A percentile compares a stretch with the other conserved stretches of the same genome.
These are phyloP conservation scores for Boechera retrofracta DNA, from an alignment of 345 rosid genomes.

Conservation along the genomic window DNA sequence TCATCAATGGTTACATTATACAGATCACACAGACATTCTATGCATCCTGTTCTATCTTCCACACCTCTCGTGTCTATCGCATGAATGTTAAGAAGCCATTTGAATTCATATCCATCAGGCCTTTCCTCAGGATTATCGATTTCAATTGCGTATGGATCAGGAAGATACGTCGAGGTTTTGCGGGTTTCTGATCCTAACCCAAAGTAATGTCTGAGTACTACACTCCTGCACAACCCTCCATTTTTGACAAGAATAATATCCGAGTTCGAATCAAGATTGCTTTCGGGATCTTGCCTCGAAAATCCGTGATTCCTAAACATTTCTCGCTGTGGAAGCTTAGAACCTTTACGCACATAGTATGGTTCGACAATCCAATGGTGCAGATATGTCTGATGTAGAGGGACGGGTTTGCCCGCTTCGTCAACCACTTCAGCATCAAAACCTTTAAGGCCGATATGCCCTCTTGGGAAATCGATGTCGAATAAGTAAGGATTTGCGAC, in stretches of 20 bases:
- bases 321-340: constrained; percentile 17
- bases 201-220: constrained; percentile 54
- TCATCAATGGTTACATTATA: constrained; percentile 70
- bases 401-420: constrained; percentile 65
- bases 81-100: constrained; percentile 80
- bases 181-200: constrained; percentile 94
- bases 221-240: constrained; percentile 66
- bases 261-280: constrained; percentile 27
- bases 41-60: constrained; percentile 74
- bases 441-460: constrained; percentile 76
- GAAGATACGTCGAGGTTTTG: constrained; percentile 61
- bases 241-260: constrained; percentile 50
- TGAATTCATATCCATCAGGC: constrained; percentile 72
- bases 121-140: constrained; percentile 64
- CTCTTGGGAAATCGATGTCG: constrained; percentile 77
- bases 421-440: constrained; percentile 77
- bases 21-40: constrained; percentile 73
- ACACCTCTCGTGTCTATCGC: constrained; percentile 90
- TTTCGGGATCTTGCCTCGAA: constrained; percentile 13
- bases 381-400: constrained; percentile 85
- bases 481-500: constrained; percentile 58
- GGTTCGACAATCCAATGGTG: constrained; percentile 84
- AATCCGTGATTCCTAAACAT: constrained; percentile 35
- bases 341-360: constrained; percentile 51
- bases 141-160: constrained; percentile 88